Base-by-base conservation (phyloP, 768 basidiomycete genomes). In the Gloeopeniophorella convolvens region DNA sequence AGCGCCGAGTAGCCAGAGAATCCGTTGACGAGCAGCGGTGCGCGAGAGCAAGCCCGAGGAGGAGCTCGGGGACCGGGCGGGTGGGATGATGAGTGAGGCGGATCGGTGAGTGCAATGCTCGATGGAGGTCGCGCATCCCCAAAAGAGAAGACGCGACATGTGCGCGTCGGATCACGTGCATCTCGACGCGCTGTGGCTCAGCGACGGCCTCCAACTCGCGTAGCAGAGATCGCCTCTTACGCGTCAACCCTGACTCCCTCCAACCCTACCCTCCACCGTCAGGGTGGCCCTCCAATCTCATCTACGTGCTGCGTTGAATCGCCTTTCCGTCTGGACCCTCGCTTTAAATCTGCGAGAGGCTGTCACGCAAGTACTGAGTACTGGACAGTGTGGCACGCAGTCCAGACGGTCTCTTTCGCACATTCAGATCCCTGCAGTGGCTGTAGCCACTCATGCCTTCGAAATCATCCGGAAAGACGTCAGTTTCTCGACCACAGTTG, bases 121-220 rank as follows among this genome's bases (percentile, higher is more conserved):
- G n/a, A n/a, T n/a, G n/a, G n/a, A n/a, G n/a, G n/a, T n/a, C n/a
- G n/a, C n/a, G n/a, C n/a, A n/a, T n/a, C n/a, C n/a, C n/a, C n/a
- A n/a, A n/a, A n/a, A n/a, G n/a, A n/a, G n/a, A n/a, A n/a, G n/a
- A n/a, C n/a, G n/a, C n/a, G n/a, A n/a, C n/a, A n/a, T n/a, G n/a
- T n/a, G n/a, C 40, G 32, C 4, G 32, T 16, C 9, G 21, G 11
- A 31, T 54, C 52, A 54, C 52, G 47, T 54, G 52, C 16, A 21
- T 8, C 8, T n/a, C 15, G 45, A 53, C 51, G 51, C 51, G 51
- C 33, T 20, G 15, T 18, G 44, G 37, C 51, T 36, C 15, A n/a
- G n/a, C 16, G 45, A 45, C 45, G 45, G 45, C 13, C n/a, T n/a
- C n/a, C 13, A 33, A 42, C 13, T 40, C 21, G n/a, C n/a, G n/a